Percentiles rank a stretch among this genome's conserved stretches.
These are phyloP conservation scores for Saccharomycopsis malanga DNA, from an alignment of 805 yeast species.

Conservation along the genomic window DNA sequence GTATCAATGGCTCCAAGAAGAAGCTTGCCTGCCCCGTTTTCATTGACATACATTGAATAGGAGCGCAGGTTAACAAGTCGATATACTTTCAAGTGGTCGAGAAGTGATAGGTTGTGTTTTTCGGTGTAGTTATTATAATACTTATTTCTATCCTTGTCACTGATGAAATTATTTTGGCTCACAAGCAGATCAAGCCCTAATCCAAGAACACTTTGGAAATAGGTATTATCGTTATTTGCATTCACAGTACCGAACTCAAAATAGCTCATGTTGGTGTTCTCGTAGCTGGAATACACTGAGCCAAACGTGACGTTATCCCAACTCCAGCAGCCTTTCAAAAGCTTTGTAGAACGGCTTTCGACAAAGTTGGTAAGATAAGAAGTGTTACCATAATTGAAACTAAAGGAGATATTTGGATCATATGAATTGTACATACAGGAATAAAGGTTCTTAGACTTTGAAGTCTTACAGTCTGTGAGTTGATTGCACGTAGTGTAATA, in stretches of 20 bases:
- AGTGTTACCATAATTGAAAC: slow-evolving; percentile 17
- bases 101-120: slow-evolving; percentile 3
- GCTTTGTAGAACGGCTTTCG: slow-evolving; percentile 7
- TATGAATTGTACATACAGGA: slow-evolving; percentile 17
- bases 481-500: slow-evolving; percentile 17
- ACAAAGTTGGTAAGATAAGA: slow-evolving; percentile 13
- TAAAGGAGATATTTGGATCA: slow-evolving; percentile 17
- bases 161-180: slow-evolving; percentile 2
- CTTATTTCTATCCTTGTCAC: slow-evolving; percentile 6
- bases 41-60: slow-evolving; percentile 17
- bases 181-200: slow-evolving; percentile 8
- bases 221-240: slow-evolving; percentile 6
- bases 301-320: slow-evolving; percentile 21
- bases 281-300: background rate
- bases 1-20: slow-evolving; percentile 17
- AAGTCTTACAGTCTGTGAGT: slow-evolving; percentile 12
- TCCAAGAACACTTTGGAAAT: slow-evolving; percentile 15
- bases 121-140: slow-evolving; percentile 5
- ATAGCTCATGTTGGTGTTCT: slow-evolving; percentile 2
- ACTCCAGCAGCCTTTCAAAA: slow-evolving; percentile 18
- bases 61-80: slow-evolving; percentile 3
- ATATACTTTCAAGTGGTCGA: slow-evolving; percentile 12
- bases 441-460: slow-evolving; percentile 15
- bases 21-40: slow-evolving; percentile 13
- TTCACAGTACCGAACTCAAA: slow-evolving; percentile 16